phyloP scores from a whole-genome alignment of 2,329 filamentous ascomycete species.

The Cytospora piceae region DNA sequence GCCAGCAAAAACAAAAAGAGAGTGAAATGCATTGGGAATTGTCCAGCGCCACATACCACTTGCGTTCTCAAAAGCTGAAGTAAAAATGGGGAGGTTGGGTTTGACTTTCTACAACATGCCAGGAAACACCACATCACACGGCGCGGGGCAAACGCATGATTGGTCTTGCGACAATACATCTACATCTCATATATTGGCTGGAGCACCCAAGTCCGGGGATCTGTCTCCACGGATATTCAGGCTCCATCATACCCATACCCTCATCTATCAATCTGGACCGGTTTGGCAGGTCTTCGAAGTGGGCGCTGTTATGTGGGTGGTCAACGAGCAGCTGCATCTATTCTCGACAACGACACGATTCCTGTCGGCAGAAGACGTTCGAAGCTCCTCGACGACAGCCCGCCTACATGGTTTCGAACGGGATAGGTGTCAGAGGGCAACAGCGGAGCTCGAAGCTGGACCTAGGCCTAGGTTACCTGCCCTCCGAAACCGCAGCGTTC shows the following conservation, averaged over 20 bases:
- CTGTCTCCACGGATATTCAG: not conserved
- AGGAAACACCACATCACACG: slow-evolving; percentile 25
- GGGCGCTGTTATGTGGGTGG: not conserved
- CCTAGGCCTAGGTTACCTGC: not conserved
- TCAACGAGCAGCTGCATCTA: not conserved
- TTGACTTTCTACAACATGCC: slow-evolving; percentile 17
- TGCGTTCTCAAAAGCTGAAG: slow-evolving; percentile 21
- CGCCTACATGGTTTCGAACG: not conserved
- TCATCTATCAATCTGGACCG: not conserved
- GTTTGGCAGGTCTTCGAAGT: not conserved
- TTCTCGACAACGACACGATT: not conserved
- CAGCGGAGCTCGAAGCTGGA: not conserved
- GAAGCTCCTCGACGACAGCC: not conserved
- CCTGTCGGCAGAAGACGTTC: not conserved
- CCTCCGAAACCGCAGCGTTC: not conserved
- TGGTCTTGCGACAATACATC: slow-evolving; percentile 20
- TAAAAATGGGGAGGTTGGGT: slow-evolving; percentile 22
- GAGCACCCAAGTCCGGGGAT: not conserved
- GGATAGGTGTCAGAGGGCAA: not conserved
- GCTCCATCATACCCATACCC: not conserved
- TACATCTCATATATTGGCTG: slow-evolving; percentile 14
- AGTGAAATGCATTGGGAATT: slow-evolving; percentile 20
- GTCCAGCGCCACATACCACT: not conserved
- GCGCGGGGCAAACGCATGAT: slow-evolving; percentile 24
- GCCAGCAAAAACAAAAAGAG: slow-evolving; percentile 16